Conservation (phyloP, 192 early-diverging fungal genomes). For the Entomortierella lignicola region DNA sequence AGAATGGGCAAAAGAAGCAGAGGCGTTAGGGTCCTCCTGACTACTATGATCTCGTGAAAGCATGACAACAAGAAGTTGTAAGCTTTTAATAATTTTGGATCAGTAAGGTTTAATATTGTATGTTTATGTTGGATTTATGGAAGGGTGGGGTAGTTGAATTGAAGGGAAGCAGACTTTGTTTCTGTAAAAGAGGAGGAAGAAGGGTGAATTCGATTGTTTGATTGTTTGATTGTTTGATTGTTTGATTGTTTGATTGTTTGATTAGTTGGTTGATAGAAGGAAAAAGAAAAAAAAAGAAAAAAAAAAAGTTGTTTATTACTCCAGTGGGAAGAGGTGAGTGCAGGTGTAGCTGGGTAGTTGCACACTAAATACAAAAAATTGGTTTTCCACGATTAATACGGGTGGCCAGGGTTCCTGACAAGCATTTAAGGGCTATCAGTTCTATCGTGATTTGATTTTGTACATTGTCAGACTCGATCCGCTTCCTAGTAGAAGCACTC, state of each 20-base stretch:
- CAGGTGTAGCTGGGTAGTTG: too few species aligned
- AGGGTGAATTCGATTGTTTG: background rate
- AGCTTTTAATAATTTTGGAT: background rate
- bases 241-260: too few species aligned
- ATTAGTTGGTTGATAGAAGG: background rate
- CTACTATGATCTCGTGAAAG: conserved; percentile 14
- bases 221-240: background rate
- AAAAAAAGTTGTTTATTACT: too few species aligned
- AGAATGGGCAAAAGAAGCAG: conserved; percentile 35
- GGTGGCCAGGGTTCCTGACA: too few species aligned
- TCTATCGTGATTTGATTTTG: background rate
- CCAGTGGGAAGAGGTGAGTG: too few species aligned
- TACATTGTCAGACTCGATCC: conserved; percentile 7
- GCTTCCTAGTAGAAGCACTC: background rate
- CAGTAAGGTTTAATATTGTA: background rate
- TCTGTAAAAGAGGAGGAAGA: background rate
- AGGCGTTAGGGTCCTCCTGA: conserved; percentile 20
- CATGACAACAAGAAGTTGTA: conserved; percentile 5
- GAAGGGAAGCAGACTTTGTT: too few species aligned
- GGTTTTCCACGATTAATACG: too few species aligned
- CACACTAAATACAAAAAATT: too few species aligned
- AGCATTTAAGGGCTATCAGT: background rate
- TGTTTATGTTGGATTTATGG: background rate
- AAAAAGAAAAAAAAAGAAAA: conserved; percentile 7
- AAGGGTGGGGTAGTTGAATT: background rate